Evolutionary conservation across 305 asterid species (phyloP).

Genomic region (Ruellia speciosa): DNA sequence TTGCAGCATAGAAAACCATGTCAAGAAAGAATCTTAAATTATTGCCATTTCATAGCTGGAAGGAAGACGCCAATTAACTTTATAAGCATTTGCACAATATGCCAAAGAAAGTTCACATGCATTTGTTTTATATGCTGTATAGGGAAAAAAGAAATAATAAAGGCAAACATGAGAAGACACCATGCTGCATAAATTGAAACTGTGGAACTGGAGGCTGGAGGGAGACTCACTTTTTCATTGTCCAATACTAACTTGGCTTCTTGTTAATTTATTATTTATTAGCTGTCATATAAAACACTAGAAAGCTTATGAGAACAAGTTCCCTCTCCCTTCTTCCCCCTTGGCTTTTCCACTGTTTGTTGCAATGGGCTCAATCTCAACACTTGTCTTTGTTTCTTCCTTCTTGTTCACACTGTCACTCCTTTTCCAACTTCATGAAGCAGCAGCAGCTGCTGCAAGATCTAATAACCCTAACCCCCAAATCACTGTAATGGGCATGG

Average conservation of each 20-base stretch:
- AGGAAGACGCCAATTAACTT: not conserved
- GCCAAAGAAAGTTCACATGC: not conserved
- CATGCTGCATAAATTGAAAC: no score
- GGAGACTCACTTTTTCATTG: no score
- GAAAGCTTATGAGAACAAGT: not conserved
- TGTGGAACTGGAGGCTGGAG: no score
- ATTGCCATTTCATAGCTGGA: slow-evolving; percentile 9
- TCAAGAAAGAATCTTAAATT: no score
- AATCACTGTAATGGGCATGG: slow-evolving; percentile 91
- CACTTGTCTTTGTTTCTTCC: not conserved
- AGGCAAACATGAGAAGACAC: no score
- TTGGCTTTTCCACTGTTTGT: no score
- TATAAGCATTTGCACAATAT: not conserved
- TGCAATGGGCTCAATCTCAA: not conserved
- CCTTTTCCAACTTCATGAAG: not conserved
- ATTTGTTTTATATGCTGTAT: not conserved
- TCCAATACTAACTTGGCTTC: no score
- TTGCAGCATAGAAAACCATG: no score
- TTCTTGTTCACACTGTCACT: not conserved
- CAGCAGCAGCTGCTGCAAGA: not conserved
- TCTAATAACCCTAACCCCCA: slow-evolving; percentile 24
- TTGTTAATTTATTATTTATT: no score
- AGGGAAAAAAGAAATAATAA: no score
- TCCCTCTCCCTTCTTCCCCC: not conserved
- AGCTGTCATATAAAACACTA: not conserved